These are phyloP conservation scores for Linnemannia schmuckeri DNA, from an alignment of 192 early-diverging fungal species.

Conservation along the genomic window DNA sequence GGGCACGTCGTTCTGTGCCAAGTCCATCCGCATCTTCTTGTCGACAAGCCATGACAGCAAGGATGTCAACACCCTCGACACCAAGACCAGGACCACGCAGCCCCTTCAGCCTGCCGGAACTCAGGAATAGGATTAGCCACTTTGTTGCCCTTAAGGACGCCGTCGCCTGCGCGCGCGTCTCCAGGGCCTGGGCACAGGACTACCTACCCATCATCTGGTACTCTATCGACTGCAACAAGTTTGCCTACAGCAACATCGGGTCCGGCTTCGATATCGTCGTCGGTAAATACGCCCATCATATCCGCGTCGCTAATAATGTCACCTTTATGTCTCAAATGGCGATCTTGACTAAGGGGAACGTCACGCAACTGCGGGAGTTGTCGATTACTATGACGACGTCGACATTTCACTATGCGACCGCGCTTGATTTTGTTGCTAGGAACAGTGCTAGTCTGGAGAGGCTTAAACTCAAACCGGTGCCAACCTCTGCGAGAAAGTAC, in stretches of 20 bases:
- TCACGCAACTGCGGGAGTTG: neutral
- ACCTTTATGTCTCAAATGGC: neutral
- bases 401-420: neutral
- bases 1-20: neutral
- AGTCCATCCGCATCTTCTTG: neutral
- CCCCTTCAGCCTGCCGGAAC: neutral
- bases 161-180: neutral
- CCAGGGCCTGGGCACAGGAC: neutral
- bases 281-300: neutral
- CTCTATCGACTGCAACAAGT: neutral
- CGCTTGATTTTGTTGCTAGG: neutral
- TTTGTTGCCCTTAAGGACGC: neutral
- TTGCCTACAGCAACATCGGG: neutral
- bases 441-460: neutral
- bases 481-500: neutral
- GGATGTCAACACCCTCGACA: neutral
- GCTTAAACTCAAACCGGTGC: neutral
- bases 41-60: neutral
- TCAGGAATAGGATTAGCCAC: neutral
- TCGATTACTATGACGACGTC: neutral
- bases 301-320: neutral
- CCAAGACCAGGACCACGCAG: neutral
- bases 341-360: neutral
- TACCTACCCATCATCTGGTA: neutral
- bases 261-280: neutral